Evolutionary conservation across 345 rosid species (phyloP).

Genomic region (Pistacia atlantica): DNA sequence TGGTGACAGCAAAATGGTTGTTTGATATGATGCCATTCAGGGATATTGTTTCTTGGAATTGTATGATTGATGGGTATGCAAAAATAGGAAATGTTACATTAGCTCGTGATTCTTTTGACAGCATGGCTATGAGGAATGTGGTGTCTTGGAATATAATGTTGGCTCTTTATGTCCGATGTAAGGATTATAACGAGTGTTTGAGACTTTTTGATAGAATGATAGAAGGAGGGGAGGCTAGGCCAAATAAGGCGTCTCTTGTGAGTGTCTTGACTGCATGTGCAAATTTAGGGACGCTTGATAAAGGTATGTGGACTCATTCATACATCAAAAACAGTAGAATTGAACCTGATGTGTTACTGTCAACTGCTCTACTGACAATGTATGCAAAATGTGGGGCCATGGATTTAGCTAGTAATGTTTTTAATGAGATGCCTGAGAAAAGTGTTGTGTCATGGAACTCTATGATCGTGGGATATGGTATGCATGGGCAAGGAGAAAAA

Average conservation of each 20-base stretch:
- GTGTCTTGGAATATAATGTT: constrained; percentile 64
- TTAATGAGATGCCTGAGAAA: constrained; percentile 43
- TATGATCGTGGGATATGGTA: constrained; percentile 71
- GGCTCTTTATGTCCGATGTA: constrained; percentile 54
- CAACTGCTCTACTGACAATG: constrained; percentile 64
- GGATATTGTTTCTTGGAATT: constrained; percentile 63
- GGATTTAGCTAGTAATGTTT: constrained; percentile 45
- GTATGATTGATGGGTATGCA: constrained; percentile 59
- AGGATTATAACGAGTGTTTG: constrained; percentile 49
- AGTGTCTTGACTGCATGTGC: constrained; percentile 66
- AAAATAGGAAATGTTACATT: constrained; percentile 35
- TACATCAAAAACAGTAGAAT: constrained; percentile 38
- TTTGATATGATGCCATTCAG: constrained; percentile 49
- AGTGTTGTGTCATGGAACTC: constrained; percentile 54
- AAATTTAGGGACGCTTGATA: constrained; percentile 43
- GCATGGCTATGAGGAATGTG: constrained; percentile 52
- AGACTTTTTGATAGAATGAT: constrained; percentile 54
- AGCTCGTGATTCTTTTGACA: constrained; percentile 44
- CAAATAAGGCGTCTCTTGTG: constrained; percentile 55
- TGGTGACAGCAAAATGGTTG: constrained; percentile 46
- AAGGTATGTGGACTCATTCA: constrained; percentile 53
- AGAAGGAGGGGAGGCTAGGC: constrained; percentile 41
- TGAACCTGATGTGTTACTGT: constrained; percentile 49
- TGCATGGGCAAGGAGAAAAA: constrained; percentile 57
- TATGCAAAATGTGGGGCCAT: constrained; percentile 43